phyloP scores from a whole-genome alignment of 75 land plant species.

The Sequoiadendron giganteum region DNA sequence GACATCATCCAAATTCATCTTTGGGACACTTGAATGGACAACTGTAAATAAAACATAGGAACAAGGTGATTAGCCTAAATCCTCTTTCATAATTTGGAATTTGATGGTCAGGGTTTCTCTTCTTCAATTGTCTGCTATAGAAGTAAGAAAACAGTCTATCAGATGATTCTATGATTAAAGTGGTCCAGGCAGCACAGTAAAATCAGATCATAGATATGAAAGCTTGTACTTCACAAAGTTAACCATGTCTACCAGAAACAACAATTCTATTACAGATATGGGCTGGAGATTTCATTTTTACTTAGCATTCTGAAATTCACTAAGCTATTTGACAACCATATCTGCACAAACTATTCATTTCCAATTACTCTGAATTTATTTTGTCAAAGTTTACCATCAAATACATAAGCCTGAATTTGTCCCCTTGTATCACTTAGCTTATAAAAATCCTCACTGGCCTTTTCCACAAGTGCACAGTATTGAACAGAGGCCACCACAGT shows the following conservation, averaged over 20 bases:
- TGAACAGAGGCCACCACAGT: too few relatives aligned
- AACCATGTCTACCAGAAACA: background rate
- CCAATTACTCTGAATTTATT: too few relatives aligned
- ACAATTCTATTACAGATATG: background rate
- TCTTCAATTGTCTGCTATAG: background rate
- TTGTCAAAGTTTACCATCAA: too few relatives aligned
- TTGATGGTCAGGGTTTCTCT: background rate
- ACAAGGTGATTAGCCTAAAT: background rate
- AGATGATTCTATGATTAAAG: too few relatives aligned
- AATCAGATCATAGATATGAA: too few relatives aligned
- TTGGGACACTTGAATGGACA: constrained; percentile 55
- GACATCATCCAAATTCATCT: constrained; percentile 48
- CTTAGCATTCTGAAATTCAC: background rate
- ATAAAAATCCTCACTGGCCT: too few relatives aligned
- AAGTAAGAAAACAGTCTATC: too few relatives aligned
- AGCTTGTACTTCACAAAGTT: background rate
- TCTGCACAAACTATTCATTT: background rate
- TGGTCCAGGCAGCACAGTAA: background rate
- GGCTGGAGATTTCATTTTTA: too few relatives aligned
- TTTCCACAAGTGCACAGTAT: too few relatives aligned
- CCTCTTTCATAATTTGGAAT: background rate
- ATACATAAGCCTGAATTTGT: too few relatives aligned
- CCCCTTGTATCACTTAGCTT: too few relatives aligned
- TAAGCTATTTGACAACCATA: background rate
- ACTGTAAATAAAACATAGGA: constrained; percentile 24